Percentiles rank a stretch among this genome's conserved stretches.
phyloP scores from a whole-genome alignment of 768 basidiomycete species.

The Boletus rufocinnamomeus region DNA sequence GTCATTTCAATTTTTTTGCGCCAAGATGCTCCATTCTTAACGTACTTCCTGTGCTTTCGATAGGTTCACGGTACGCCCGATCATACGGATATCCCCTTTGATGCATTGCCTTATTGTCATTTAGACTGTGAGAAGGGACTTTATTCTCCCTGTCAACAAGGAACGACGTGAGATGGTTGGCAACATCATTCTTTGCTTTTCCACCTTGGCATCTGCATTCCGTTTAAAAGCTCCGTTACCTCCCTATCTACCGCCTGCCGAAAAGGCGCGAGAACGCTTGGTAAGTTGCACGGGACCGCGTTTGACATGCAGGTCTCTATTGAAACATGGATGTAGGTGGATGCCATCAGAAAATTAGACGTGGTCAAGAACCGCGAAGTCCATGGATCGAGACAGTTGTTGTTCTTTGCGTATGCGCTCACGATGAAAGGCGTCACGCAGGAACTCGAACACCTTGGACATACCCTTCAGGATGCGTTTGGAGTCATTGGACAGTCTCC shows the following conservation, averaged over 20 bases:
- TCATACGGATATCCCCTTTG: background rate
- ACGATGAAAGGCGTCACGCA: constrained; percentile 94
- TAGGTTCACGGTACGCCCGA: constrained; percentile 69
- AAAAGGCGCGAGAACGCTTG: constrained; percentile 76
- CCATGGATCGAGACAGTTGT: constrained; percentile 78
- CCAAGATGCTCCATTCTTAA: constrained; percentile 10
- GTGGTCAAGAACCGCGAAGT: constrained; percentile 84
- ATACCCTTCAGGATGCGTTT: constrained; percentile 83
- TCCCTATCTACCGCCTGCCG: constrained; percentile 93
- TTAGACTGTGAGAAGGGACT: constrained; percentile 80
- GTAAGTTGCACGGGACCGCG: constrained; percentile 42
- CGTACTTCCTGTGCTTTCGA: background rate
- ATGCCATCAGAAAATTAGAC: constrained; percentile 81
- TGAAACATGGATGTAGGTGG: constrained; percentile 50
- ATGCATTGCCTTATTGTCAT: background rate
- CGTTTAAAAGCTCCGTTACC: constrained; percentile 90
- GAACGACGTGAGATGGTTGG: constrained; percentile 94
- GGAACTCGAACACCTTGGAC: constrained; percentile 83
- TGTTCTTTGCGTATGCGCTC: constrained; percentile 93
- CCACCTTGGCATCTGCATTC: constrained; percentile 77
- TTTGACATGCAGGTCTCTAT: background rate
- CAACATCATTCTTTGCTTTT: constrained; percentile 90
- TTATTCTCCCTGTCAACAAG: constrained; percentile 86
- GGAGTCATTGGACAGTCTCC: constrained; percentile 86
- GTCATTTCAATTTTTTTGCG: constrained; percentile 22